Base-by-base conservation (phyloP, 345 rosid species). In the Euphorbia peplus region DNA sequence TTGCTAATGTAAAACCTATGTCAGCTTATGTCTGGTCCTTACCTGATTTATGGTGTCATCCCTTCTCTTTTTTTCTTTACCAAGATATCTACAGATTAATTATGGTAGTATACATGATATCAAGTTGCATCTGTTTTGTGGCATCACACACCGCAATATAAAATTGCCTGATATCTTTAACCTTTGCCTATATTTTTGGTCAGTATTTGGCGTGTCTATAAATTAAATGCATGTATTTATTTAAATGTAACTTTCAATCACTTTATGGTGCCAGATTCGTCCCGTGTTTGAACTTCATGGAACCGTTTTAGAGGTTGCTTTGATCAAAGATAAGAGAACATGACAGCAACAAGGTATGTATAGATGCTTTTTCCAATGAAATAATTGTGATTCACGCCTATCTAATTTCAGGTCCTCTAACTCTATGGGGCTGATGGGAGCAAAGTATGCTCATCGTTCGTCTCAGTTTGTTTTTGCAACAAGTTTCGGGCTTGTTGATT, bases 271-370 rank as follows among this genome's bases (percentile, higher is more conserved):
- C 18, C 74, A 95, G 99, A 88, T 95, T 66, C 92, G 96, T 22
- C 93, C 95, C 32, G 71, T 84, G 69, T 95, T 95, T 77, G 97
- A 91, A 70, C 82, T 81, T 70, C 93, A 91, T 76, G 99, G 99
- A 74, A 77, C 83, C 53, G 99, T 95, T 70, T 70, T 90, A 25
- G 99, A 95, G 83, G 99, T 95, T 76, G 99, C 99, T 61, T 69
- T 90, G 80, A 90, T 95, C 79, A 95, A 84, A 78, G 99, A 95
- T 76, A 95, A 90, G 83, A 90, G 83, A 83, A 91, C 99, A 19
- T 98, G 98, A 56, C 99, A 85, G 67, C 99, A 89, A 68, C 98
- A 90, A 88, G 98, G 98, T 95, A 86, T 65, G 86, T 73, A 51
- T 66, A 21, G 66, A 68, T 81, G 60, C 73, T 70, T 63, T 83